These are phyloP conservation scores for Biancaea sappan DNA, from an alignment of 306 rosid species.

Conservation along the genomic window DNA sequence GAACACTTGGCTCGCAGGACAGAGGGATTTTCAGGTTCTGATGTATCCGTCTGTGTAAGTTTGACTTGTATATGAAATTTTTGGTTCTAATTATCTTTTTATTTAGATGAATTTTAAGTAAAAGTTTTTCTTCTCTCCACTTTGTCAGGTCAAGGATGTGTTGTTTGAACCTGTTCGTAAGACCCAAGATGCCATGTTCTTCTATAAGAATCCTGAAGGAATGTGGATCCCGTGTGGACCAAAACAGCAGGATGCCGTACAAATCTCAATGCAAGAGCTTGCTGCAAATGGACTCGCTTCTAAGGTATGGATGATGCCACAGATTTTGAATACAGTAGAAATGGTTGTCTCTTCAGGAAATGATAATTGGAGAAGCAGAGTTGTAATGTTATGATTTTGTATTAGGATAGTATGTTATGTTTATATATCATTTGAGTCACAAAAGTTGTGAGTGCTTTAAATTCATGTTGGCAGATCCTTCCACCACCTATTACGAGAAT, in stretches of 20 bases:
- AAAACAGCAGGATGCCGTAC: slow-evolving; percentile 76
- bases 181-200: slow-evolving; percentile 99
- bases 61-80: slow-evolving; percentile 17
- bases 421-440: neutral
- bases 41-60: slow-evolving; percentile 97
- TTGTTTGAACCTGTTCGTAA: slow-evolving; percentile 98
- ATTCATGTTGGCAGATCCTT: slow-evolving; percentile 69
- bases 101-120: slow-evolving; percentile 10
- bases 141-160: slow-evolving; percentile 89
- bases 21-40: slow-evolving; percentile 98
- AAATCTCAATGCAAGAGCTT: slow-evolving; percentile 84
- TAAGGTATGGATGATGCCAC: slow-evolving; percentile 57
- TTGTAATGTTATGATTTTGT: slow-evolving; percentile 16
- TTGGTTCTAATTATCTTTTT: slow-evolving; percentile 16
- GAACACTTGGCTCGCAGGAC: slow-evolving; percentile 80
- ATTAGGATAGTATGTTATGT: neutral
- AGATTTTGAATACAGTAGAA: slow-evolving; percentile 13
- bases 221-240: slow-evolving; percentile 96
- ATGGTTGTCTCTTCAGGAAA: neutral
- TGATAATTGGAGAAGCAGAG: neutral
- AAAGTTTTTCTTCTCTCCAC: slow-evolving; percentile 18
- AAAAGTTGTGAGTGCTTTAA: slow-evolving; percentile 7
- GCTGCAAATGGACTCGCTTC: slow-evolving; percentile 83
- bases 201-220: slow-evolving; percentile 58
- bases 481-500: slow-evolving; percentile 86